Base-by-base conservation (phyloP, 2,329 filamentous ascomycete genomes). In the Xylariaceae sp. region DNA sequence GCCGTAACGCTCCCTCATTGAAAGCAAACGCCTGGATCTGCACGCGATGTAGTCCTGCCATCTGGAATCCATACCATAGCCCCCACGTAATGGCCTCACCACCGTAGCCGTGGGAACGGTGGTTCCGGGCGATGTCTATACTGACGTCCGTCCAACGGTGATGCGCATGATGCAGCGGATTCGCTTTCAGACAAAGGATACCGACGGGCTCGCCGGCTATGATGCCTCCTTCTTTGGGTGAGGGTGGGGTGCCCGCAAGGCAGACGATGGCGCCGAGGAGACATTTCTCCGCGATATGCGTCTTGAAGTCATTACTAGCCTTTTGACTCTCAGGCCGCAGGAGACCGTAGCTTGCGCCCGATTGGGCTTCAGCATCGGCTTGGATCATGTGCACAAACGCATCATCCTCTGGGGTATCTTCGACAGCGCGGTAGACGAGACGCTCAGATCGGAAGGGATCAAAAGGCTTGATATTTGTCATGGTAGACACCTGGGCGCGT, bases 101-200 rank as follows among this genome's bases (percentile, higher is more conserved):
- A 1, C 64, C 64, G 43, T 66, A 66, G 1, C 64, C 64, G 16
- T 54, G 51, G 1, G 64, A 51, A 26, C 59, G 60, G 37, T 63
- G 49, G 4, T 36, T 39, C 19, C 42, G 44, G 4, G 48, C 32
- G 9, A 68, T 45, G 44, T 60, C 52, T 37, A 68, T 58, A 28
- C 59, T 54, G 37, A 67, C 50, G 31, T 65, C 60, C 11, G 64
- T 63, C 45, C 56, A 57, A 12, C 71, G 63, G 46, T 75, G 69
- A 42, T 72, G 69, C 3, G 55, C 57, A 8, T 38, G 43, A 8
- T 44, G 39, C 18, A 52, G 43, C n/a, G 54, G 43, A 6, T 50
- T 44, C 6, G 47, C 38, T 19, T 52, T 48, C 3, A 67, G 54
- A 19, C 43, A 51, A 16, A 69, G 42, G 18, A 56, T 52, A 9